These are phyloP conservation scores for Oidiodendron maius DNA, from an alignment of 495 filamentous ascomycete genomes.

Conservation along the genomic window DNA sequence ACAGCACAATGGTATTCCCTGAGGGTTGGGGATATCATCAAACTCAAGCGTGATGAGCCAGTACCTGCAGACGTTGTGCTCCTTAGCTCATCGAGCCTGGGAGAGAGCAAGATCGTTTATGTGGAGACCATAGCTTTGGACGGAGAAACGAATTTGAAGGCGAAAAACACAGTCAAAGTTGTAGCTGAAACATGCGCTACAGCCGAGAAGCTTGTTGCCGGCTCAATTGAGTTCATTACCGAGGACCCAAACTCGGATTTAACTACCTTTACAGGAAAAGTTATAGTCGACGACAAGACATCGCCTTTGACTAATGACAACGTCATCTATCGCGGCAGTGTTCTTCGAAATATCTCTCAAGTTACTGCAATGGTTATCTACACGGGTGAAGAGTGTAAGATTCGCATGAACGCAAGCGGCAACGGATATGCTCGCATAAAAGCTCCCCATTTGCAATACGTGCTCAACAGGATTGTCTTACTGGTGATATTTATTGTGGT, in stretches of 20 bases:
- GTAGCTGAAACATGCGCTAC: conserved; percentile 57
- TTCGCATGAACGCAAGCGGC: conserved; percentile 97
- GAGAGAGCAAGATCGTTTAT: conserved; percentile 72
- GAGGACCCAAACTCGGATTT: conserved; percentile 93
- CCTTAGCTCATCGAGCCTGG: conserved; percentile 63
- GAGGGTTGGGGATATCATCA: conserved; percentile 79
- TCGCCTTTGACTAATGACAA: conserved; percentile 79
- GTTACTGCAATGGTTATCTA: conserved; percentile 84
- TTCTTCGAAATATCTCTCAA: conserved; percentile 74
- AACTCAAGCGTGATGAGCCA: conserved; percentile 69
- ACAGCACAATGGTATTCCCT: conserved; percentile 72
- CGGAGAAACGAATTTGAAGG: conserved; percentile 92
- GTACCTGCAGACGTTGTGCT: conserved; percentile 81
- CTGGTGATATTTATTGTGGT: conserved; percentile 78
- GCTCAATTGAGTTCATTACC: conserved; percentile 57
- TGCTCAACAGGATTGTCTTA: conserved; percentile 78
- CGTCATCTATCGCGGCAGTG: conserved; percentile 83
- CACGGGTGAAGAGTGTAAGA: conserved; percentile 95
- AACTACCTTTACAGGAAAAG: conserved; percentile 87
- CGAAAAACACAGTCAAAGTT: conserved; percentile 70
- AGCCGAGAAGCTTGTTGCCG: conserved; percentile 46
- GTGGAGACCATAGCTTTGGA: conserved; percentile 96
- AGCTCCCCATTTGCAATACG: conserved; percentile 72
- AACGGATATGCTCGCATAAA: conserved; percentile 92
- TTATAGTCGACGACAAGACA: conserved; percentile 63